Evolutionary conservation across 2,329 filamentous ascomycete genomes (phyloP).

Genomic region (Tolypocladium tundrense): DNA sequence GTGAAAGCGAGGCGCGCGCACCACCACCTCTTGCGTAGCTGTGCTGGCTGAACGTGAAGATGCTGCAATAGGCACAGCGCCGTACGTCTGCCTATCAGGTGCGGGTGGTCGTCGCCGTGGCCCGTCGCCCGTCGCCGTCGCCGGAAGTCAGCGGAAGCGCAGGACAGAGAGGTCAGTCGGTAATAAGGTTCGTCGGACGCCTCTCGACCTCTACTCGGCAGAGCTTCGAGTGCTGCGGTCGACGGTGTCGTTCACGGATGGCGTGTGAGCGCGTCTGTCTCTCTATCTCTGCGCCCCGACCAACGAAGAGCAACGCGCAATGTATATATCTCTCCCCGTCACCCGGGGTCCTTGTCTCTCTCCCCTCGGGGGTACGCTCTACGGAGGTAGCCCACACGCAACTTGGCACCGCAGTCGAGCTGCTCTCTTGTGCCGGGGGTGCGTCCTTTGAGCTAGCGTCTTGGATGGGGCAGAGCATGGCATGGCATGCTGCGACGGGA

Average conservation of each 20-base stretch:
- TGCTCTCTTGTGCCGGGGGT: not conserved
- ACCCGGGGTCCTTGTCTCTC: not conserved
- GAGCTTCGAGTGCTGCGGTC: not conserved
- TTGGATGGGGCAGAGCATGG: not conserved
- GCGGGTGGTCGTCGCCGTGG: not conserved
- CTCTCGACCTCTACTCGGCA: not conserved
- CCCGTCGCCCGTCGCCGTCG: not conserved
- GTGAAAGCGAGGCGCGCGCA: not conserved
- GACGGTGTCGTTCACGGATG: not conserved
- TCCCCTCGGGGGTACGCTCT: not conserved
- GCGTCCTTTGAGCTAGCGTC: constrained; percentile 1
- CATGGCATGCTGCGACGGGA: not conserved
- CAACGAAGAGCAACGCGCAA: constrained; percentile 3
- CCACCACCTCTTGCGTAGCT: not conserved
- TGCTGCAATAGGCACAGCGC: not conserved
- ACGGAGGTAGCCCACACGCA: not conserved
- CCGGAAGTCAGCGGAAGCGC: not conserved
- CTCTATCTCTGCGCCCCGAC: constrained; percentile 1
- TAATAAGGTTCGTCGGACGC: not conserved
- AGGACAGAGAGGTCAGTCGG: not conserved
- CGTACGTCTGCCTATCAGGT: not conserved
- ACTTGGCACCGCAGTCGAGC: not conserved
- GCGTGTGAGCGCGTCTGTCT: not conserved
- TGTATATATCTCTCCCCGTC: constrained; percentile 8
- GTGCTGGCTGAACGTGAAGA: not conserved